Conservation (phyloP, 2,329 filamentous ascomycete species). For the Chalara sp. region DNA sequence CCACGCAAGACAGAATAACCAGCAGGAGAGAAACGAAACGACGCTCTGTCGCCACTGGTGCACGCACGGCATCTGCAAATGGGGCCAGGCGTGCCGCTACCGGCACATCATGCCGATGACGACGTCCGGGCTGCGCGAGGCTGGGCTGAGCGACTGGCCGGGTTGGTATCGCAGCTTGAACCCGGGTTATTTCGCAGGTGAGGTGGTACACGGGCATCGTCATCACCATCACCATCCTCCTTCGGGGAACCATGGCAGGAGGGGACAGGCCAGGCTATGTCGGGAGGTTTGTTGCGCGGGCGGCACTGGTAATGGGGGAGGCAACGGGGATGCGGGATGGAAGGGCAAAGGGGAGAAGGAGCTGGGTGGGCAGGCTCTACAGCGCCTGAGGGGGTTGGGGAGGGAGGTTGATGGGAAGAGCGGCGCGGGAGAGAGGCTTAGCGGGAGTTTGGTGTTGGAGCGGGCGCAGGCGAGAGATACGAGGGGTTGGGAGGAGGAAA, state of each 20-base stretch:
- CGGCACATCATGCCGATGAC: conserved; percentile 42
- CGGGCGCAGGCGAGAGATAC: conserved; percentile 11
- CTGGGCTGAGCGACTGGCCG: conserved; percentile 37
- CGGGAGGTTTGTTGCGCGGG: no score
- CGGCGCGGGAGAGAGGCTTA: conserved; percentile 2
- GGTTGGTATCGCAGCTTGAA: conserved; percentile 31
- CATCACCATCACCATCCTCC: neutral
- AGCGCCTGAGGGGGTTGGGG: conserved; percentile 12
- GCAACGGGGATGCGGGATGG: neutral
- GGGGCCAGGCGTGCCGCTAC: conserved; percentile 36
- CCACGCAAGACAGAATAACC: conserved; percentile 2
- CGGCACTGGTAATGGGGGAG: no score
- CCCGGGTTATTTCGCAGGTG: conserved; percentile 9
- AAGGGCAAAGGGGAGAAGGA: neutral
- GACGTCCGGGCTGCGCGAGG: conserved; percentile 30
- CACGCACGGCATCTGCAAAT: conserved; percentile 40
- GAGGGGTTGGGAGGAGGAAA: conserved; percentile 22
- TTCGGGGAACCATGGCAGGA: neutral
- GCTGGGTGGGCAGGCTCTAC: conserved; percentile 12
- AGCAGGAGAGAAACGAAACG: neutral
- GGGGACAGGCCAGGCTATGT: neutral
- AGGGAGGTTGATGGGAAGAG: conserved; percentile 7
- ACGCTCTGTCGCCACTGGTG: conserved; percentile 41
- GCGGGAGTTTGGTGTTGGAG: conserved; percentile 11
- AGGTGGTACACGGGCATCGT: neutral